Percentiles rank a stretch among this genome's conserved stretches.
phyloP scores from a whole-genome alignment of 2,329 filamentous ascomycete genomes.

The Trichophyton rubrum region DNA sequence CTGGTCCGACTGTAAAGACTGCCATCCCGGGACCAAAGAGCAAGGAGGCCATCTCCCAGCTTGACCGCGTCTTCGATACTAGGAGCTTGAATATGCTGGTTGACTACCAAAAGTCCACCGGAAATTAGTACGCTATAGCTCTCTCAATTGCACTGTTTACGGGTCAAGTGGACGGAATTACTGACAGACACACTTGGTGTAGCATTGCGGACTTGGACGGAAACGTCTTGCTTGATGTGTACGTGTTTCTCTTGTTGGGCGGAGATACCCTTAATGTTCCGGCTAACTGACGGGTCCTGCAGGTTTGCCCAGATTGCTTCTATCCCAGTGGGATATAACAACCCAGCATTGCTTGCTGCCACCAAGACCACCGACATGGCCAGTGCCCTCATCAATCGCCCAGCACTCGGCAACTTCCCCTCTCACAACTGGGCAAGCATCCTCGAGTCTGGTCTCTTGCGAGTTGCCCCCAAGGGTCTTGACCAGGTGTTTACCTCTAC shows the following conservation, averaged over 20 bases:
- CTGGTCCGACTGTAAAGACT: slow-evolving; percentile 42
- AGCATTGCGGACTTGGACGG: slow-evolving; percentile 40
- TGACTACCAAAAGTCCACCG: slow-evolving; percentile 60
- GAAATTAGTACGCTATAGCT: slow-evolving; percentile 53
- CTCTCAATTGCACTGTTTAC: background rate
- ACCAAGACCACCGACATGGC: slow-evolving; percentile 68
- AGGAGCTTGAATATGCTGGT: slow-evolving; percentile 72
- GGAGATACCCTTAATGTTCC: background rate
- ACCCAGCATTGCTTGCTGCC: slow-evolving; percentile 57
- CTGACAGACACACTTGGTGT: background rate
- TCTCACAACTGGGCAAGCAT: slow-evolving; percentile 70
- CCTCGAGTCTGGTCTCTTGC: slow-evolving; percentile 67
- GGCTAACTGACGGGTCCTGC: slow-evolving; percentile 6
- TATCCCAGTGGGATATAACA: slow-evolving; percentile 88
- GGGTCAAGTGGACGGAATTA: background rate
- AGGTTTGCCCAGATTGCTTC: slow-evolving; percentile 86
- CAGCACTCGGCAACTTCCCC: slow-evolving; percentile 83
- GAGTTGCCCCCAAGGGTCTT: slow-evolving; percentile 68
- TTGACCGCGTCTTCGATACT: slow-evolving; percentile 72
- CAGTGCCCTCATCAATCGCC: slow-evolving; percentile 71
- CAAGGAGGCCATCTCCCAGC: slow-evolving; percentile 54
- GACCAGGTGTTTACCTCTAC: slow-evolving; percentile 85
- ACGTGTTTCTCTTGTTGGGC: slow-evolving; percentile 15
- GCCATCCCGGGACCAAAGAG: slow-evolving; percentile 65
- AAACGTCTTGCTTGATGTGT: slow-evolving; percentile 41